Evolutionary conservation across 129 eudicot species (phyloP).

Genomic region (Dittrichia graveolens): DNA sequence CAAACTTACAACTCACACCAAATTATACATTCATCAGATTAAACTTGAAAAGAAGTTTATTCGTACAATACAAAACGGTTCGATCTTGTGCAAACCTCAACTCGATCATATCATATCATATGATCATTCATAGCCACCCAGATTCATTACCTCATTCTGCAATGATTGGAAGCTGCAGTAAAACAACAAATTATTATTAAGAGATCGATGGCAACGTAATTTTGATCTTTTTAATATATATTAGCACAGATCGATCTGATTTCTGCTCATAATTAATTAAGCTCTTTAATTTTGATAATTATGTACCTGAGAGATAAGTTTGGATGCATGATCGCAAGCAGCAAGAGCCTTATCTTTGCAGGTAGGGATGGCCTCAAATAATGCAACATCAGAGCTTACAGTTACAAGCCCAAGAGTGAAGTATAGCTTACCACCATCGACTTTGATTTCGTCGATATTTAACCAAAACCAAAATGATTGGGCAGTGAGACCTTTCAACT

Average conservation of each 20-base stretch:
- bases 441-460: conserved; percentile 57
- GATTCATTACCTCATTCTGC: neutral
- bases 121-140: neutral
- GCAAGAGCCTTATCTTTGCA: conserved; percentile 40
- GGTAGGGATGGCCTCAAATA: conserved; percentile 56
- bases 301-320: conserved; percentile 7
- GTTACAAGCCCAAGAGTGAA: conserved; percentile 62
- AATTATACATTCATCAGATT: neutral
- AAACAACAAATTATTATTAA: neutral
- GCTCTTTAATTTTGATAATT: neutral
- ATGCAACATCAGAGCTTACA: conserved; percentile 53
- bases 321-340: conserved; percentile 15
- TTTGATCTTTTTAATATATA: too few relatives aligned
- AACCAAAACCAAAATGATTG: conserved; percentile 51
- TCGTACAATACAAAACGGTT: neutral
- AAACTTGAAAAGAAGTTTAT: neutral
- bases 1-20: conserved; percentile 7
- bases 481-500: conserved; percentile 61
- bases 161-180: conserved; percentile 10
- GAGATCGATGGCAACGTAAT: too few relatives aligned
- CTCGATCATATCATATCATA: too few relatives aligned
- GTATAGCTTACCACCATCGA: conserved; percentile 53
- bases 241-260: too few relatives aligned
- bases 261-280: too few relatives aligned
- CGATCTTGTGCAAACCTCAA: too few relatives aligned